These are phyloP conservation scores for Penicillium sp. DNA, from an alignment of 2,329 filamentous ascomycete genomes.

Conservation along the genomic window DNA sequence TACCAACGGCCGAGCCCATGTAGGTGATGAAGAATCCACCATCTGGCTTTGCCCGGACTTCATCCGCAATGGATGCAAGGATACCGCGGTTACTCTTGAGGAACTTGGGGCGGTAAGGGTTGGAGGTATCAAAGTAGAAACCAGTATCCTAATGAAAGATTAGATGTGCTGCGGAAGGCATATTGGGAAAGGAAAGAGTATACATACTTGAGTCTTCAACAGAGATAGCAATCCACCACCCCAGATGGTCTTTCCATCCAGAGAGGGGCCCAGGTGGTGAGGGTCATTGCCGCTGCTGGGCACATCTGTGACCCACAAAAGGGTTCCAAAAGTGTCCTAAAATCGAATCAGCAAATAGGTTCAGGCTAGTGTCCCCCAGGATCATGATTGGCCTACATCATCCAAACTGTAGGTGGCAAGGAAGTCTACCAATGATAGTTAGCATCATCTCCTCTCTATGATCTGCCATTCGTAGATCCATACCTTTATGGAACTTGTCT, in stretches of 20 bases:
- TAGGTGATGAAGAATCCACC: conserved; percentile 63
- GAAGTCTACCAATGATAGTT: conserved; percentile 46
- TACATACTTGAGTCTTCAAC: conserved; percentile 52
- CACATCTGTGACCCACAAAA: conserved; percentile 60
- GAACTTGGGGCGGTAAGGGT: conserved; percentile 61
- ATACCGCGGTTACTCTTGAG: conserved; percentile 61
- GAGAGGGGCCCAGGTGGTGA: conserved; percentile 57
- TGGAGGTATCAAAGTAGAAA: conserved; percentile 61
- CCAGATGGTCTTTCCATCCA: conserved; percentile 58
- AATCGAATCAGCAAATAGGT: conserved; percentile 3
- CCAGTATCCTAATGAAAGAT: conserved; percentile 53
- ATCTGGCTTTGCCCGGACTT: conserved; percentile 63
- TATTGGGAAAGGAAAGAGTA: no score
- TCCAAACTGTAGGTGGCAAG: conserved; percentile 60
- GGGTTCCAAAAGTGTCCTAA: conserved; percentile 60
- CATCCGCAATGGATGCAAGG: conserved; percentile 60
- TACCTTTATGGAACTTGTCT: conserved; percentile 58
- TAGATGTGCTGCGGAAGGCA: not conserved
- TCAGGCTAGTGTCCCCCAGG: not conserved
- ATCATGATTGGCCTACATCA: conserved; percentile 45
- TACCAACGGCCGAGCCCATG: conserved; percentile 61
- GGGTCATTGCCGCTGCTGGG: conserved; percentile 61
- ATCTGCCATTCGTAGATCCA: not conserved
- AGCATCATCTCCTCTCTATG: not conserved
- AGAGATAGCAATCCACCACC: conserved; percentile 60